Conservation (phyloP, 371 early-diverging fungal species). For the Syncephalastrum contaminatum region DNA sequence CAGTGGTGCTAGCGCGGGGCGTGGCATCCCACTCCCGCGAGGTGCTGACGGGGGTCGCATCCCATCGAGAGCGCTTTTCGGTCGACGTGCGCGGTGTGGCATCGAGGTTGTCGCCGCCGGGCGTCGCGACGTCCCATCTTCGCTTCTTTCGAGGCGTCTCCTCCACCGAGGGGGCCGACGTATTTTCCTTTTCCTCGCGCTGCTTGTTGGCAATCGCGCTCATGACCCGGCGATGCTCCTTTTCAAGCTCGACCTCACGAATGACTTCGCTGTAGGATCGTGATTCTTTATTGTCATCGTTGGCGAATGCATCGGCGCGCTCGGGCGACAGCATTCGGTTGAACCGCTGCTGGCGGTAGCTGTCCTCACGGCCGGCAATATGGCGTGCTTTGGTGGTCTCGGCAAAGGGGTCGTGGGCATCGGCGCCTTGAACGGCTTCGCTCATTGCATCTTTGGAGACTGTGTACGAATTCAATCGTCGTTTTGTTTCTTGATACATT, state of each 20-base stretch:
- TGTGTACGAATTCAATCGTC: constrained; percentile 69
- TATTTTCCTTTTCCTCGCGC: constrained; percentile 45
- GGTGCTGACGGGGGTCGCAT: constrained; percentile 72
- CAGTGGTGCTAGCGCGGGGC: constrained; percentile 38
- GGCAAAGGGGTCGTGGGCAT: constrained; percentile 75
- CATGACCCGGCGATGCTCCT: constrained; percentile 71
- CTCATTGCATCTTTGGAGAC: constrained; percentile 79
- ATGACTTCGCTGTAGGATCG: constrained; percentile 86
- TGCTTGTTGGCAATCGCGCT: constrained; percentile 74
- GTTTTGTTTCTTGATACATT: constrained; percentile 46
- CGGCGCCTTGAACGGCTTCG: constrained; percentile 58
- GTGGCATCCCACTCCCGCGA: constrained; percentile 71
- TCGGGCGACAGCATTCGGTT: constrained; percentile 85
- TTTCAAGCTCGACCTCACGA: constrained; percentile 82
- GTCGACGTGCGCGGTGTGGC: constrained; percentile 58
- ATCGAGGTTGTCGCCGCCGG: constrained; percentile 56
- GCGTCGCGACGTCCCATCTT: constrained; percentile 88
- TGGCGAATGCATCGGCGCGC: constrained; percentile 82
- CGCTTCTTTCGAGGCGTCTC: constrained; percentile 62
- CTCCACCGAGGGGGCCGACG: constrained; percentile 18
- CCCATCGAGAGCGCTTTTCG: constrained; percentile 76
- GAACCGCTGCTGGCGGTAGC: constrained; percentile 81
- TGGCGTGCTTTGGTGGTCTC: constrained; percentile 45
- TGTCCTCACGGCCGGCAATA: constrained; percentile 86
- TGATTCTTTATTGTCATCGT: constrained; percentile 41